phyloP scores from a whole-genome alignment of 257 asterid species.

The Schizonepeta tenuifolia region DNA sequence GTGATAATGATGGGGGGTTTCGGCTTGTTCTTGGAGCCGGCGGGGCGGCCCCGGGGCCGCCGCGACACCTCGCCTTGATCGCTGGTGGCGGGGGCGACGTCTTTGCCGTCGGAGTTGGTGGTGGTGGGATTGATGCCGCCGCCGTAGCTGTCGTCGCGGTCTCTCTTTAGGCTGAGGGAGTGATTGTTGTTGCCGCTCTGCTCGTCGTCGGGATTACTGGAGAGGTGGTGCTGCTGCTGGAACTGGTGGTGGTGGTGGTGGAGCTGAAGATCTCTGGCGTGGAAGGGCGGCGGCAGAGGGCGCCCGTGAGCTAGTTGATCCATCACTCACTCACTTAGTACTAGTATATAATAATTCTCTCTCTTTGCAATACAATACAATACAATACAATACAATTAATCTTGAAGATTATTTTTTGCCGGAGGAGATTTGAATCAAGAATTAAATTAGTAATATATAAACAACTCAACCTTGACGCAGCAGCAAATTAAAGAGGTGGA shows the following conservation, averaged over 20 bases:
- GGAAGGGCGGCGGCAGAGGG: slow-evolving; percentile 82
- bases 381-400: no score
- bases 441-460: no score
- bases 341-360: no score
- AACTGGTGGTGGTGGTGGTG: slow-evolving; percentile 64
- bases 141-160: slow-evolving; percentile 47
- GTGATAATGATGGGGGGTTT: slow-evolving; percentile 62
- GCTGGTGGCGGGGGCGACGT: neutral
- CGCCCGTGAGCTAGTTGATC: slow-evolving; percentile 86
- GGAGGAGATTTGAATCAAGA: neutral
- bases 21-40: slow-evolving; percentile 60
- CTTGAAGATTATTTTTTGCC: neutral
- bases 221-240: slow-evolving; percentile 45
- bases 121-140: slow-evolving; percentile 10
- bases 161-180: slow-evolving; percentile 46
- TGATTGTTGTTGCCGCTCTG: slow-evolving; percentile 43
- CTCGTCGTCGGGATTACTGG: slow-evolving; percentile 46
- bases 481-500: neutral
- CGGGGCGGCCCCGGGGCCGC: slow-evolving; percentile 53
- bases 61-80: slow-evolving; percentile 45
- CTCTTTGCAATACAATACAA: neutral
- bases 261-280: slow-evolving; percentile 65
- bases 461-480: no score
- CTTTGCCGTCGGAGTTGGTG: slow-evolving; percentile 30
- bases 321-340: no score